Evolutionary conservation across 1,284 basidiomycete genomes (phyloP), one percentile per base, ranked within the genome.

Genomic region (Vanrija humicola): DNA sequence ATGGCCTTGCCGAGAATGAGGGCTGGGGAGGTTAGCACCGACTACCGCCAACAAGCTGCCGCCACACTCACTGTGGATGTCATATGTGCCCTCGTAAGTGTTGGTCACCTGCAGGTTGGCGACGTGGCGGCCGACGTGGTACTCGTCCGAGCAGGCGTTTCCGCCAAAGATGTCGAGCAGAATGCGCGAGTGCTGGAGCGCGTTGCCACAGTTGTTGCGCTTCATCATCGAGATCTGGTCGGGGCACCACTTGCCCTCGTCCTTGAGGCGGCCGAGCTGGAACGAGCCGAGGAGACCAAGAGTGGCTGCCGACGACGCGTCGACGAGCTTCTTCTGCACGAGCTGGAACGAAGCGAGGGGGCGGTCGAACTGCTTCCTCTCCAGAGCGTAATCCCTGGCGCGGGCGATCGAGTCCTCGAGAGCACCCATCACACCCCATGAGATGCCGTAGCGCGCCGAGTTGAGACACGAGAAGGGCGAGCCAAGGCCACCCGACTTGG

Each of bases 181-280:
- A 51, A 83, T 79, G 25, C 93, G 81, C 19, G 87, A 77, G 64
- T 95, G 89, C 65, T 87, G 79, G 48, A 96, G 77, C 1, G 93
- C 93, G 78, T 94, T 93, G 18, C 90, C 90, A 69, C 92, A 95
- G 69, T 97, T 98, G 73, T 98, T 98, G 62, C 91, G 83, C 82
- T 98, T 98, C 62, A 97, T 83, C 67, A 97, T 81, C 62, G 89
- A 93, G 62, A 98, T 83, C 92, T 95, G 95, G 76, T 98, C 93
- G 2, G 95, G 88, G 19, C 86, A 84, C 69, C 88, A 81, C 63
- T 81, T 81, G 25, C 86, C 88, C 45, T 79, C 71, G 64, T 98
- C 95, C 80, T 97, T 97, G 61, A 96, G 79, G 28, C 92, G 80
- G 2, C 94, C 94, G 6, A 98, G 87, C 77, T 94, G 79, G 25